phyloP scores from a whole-genome alignment of 2,329 filamentous ascomycete species.

The Colletotrichum navitas region DNA sequence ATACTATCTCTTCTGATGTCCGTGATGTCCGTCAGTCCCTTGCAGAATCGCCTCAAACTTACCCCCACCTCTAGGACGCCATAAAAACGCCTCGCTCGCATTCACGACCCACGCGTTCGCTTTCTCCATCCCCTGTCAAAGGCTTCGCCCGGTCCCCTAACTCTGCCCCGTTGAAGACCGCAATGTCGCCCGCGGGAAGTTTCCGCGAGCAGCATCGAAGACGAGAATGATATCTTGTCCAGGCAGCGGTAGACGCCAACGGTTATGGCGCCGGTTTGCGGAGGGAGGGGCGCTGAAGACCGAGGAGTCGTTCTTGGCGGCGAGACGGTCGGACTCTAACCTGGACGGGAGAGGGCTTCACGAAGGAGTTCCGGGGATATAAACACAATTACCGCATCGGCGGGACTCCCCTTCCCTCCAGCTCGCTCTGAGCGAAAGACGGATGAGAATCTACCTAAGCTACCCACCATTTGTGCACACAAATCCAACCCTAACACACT shows the following conservation, averaged over 20 bases:
- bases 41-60: constrained; percentile 61
- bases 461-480: no score
- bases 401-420: no score
- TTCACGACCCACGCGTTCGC: constrained; percentile 63
- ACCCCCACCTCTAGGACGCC: constrained; percentile 65
- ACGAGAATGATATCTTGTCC: constrained; percentile 62
- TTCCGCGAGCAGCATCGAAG: constrained; percentile 60
- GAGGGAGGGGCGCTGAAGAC: constrained; percentile 61
- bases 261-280: constrained; percentile 55
- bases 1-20: no score
- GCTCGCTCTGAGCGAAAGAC: no score
- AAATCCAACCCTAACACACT: no score
- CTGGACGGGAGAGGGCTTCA: constrained; percentile 70
- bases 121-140: constrained; percentile 52
- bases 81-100: constrained; percentile 64
- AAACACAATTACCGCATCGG: no score
- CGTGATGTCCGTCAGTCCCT: constrained; percentile 66
- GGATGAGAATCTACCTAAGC: no score
- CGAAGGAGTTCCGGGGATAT: no score
- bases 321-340: constrained; percentile 63
- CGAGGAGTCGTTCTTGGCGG: constrained; percentile 60
- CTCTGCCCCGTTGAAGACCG: constrained; percentile 61
- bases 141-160: constrained; percentile 56
- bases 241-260: constrained; percentile 53
- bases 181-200: constrained; percentile 58